Evolutionary conservation across 1,284 basidiomycete species (phyloP).

Genomic region (Marasmius tenuissimus): DNA sequence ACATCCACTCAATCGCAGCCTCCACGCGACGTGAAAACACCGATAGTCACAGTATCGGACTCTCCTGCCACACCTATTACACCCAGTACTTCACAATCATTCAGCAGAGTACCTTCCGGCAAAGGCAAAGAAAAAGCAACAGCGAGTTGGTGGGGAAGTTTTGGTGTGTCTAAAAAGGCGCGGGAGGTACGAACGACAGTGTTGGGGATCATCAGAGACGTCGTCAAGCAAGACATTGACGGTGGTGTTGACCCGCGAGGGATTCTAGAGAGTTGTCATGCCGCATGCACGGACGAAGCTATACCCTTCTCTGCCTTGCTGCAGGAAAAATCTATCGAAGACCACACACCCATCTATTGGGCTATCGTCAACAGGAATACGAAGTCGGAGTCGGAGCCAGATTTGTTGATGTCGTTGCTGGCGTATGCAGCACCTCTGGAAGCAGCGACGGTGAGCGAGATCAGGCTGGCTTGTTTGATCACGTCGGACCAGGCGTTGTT

Average conservation of each 20-base stretch:
- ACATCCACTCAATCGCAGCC: no score
- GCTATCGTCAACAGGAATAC: slow-evolving; percentile 58
- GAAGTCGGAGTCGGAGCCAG: slow-evolving; percentile 33
- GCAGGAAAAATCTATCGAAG: slow-evolving; percentile 64
- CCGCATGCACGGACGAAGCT: slow-evolving; percentile 39
- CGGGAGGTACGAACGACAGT: slow-evolving; percentile 48
- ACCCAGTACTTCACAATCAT: no score
- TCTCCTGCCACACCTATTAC: no score
- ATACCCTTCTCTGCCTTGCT: slow-evolving; percentile 47
- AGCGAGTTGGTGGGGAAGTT: slow-evolving; percentile 10
- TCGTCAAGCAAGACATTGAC: slow-evolving; percentile 31
- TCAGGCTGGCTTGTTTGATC: slow-evolving; percentile 63
- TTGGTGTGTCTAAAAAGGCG: slow-evolving; percentile 30
- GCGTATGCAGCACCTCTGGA: slow-evolving; percentile 54
- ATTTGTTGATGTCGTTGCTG: slow-evolving; percentile 53
- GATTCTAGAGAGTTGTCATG: slow-evolving; percentile 46
- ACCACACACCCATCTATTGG: slow-evolving; percentile 68
- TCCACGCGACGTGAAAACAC: no score
- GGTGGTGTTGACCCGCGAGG: slow-evolving; percentile 25
- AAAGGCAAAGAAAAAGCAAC: neutral
- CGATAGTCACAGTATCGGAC: no score
- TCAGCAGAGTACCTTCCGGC: no score
- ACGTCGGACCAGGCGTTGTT: slow-evolving; percentile 64
- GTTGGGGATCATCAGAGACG: slow-evolving; percentile 44
- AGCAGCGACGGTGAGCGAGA: slow-evolving; percentile 48